Base-by-base conservation (phyloP, 768 basidiomycete species). In the Phylloporus sp. region DNA sequence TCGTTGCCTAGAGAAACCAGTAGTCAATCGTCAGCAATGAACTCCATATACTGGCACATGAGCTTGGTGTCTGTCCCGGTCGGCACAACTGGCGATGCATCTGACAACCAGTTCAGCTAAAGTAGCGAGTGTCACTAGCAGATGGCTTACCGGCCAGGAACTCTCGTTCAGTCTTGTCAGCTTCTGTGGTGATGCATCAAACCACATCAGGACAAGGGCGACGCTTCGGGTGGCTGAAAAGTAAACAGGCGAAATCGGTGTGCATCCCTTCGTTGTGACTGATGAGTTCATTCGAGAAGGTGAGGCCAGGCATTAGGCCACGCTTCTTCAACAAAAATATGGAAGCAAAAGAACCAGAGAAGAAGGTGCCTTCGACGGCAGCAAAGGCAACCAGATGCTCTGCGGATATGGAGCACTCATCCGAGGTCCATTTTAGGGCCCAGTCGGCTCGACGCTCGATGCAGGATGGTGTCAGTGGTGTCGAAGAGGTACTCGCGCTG, bases 211-310 rank as follows among this genome's bases (percentile, higher is more conserved):
- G 91, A 63, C 93, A 89, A 0, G 94, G 90, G 8, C 88, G 79
- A 35, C 84, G 81, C 56, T 78, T 77, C 26, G 97, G 78, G 64
- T 95, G 88, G 48, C 79, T 81, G 72, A 95, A 94, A 29, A 97
- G 77, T 3, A 97, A 72, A 67, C 93, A 95, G 1, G 94, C 92
- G 64, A 97, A 95, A 69, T 97, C 94, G 64, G 93, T 95, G 70
- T 97, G 95, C 74, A 97, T 85, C 45, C 94, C 95, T 70, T 97
- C 95, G 59, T 97, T 95, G 15, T 94, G 82, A 48, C 88, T 90
- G 71, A 97, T 97, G 61, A 97, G 84, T 68, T 97, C 94, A 65
- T 97, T 97, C 13, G 93, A 95, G 70, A 95, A 95, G 1, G 95
- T 93, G 26, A n/a, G n/a, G n/a, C n/a, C n/a, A n/a, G n/a, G n/a